A percentile compares a stretch with the other conserved stretches of the same genome.
Conservation (phyloP, 371 early-diverging fungal genomes). For the Mortierella sp. region DNA sequence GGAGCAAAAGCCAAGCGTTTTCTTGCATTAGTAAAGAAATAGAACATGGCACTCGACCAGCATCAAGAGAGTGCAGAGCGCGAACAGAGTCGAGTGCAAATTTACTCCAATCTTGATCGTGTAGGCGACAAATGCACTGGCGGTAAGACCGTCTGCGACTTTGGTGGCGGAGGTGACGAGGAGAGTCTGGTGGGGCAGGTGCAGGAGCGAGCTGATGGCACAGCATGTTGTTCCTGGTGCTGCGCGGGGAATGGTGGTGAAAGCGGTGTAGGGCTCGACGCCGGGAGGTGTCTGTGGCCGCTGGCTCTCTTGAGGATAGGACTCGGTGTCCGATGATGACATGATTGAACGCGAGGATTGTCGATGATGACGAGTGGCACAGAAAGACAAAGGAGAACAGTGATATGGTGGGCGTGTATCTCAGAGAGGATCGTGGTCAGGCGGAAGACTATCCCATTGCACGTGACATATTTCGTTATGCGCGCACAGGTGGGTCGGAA, state of each 20-base stretch:
- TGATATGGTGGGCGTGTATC: too few species aligned
- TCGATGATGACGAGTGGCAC: neutral
- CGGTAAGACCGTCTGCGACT: conserved; percentile 51
- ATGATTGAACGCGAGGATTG: conserved; percentile 2
- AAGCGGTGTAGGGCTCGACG: conserved; percentile 42
- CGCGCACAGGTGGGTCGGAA: too few species aligned
- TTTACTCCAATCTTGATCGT: conserved; percentile 65
- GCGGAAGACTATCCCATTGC: too few species aligned
- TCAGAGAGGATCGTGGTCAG: too few species aligned
- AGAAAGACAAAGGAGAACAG: neutral
- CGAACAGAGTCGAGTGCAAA: too few species aligned
- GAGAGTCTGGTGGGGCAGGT: conserved; percentile 32
- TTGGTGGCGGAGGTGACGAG: conserved; percentile 49
- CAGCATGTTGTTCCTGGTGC: conserved; percentile 50
- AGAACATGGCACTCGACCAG: too few species aligned
- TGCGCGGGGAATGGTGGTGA: conserved; percentile 49
- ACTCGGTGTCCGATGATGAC: conserved; percentile 35
- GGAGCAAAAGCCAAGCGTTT: neutral
- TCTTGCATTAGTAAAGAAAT: too few species aligned
- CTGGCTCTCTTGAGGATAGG: conserved; percentile 12
- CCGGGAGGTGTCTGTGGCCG: conserved; percentile 3
- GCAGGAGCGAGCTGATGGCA: conserved; percentile 25
- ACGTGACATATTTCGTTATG: too few species aligned
- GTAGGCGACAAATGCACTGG: conserved; percentile 62
- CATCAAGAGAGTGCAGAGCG: too few species aligned